Evolutionary conservation across 176 grass and related monocot genomes (phyloP).

Genomic region (Microstegium vimineum): DNA sequence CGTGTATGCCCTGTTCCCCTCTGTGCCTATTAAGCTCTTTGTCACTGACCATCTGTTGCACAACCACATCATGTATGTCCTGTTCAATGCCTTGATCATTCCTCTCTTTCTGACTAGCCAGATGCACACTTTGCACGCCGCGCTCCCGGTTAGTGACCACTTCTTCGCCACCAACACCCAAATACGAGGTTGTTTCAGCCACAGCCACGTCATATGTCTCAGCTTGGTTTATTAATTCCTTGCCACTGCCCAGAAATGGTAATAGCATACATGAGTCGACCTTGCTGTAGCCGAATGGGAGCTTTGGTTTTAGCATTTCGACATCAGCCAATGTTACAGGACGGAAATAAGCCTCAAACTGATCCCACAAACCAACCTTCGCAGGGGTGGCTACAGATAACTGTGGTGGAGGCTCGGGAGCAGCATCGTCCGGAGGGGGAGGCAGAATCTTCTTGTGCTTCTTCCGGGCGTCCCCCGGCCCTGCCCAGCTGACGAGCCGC

Average conservation of each 20-base stretch:
- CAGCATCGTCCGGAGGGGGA: conserved; percentile 26
- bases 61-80: conserved; percentile 44
- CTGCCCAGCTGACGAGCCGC: conserved; percentile 58
- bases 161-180: conserved; percentile 46
- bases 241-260: conserved; percentile 36
- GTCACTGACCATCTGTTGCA: conserved; percentile 38
- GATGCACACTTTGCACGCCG: not conserved
- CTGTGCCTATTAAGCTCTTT: conserved; percentile 24
- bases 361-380: conserved; percentile 61
- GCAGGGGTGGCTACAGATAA: conserved; percentile 5
- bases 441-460: conserved; percentile 68
- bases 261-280: conserved; percentile 51
- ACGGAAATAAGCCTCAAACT: conserved; percentile 82
- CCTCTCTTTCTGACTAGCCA: not conserved
- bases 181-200: conserved; percentile 49
- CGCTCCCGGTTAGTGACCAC: conserved; percentile 30
- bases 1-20: conserved; percentile 21
- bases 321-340: conserved; percentile 60
- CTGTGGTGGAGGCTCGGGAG: conserved; percentile 34
- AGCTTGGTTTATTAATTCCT: conserved; percentile 6
- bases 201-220: conserved; percentile 41
- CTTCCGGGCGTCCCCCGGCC: conserved; percentile 48
- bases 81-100: conserved; percentile 8
- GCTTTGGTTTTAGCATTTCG: conserved; percentile 46
- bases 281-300: conserved; percentile 23